These are phyloP conservation scores for Coemansia sp. DNA, from an alignment of 192 early-diverging fungal species.

Conservation along the genomic window DNA sequence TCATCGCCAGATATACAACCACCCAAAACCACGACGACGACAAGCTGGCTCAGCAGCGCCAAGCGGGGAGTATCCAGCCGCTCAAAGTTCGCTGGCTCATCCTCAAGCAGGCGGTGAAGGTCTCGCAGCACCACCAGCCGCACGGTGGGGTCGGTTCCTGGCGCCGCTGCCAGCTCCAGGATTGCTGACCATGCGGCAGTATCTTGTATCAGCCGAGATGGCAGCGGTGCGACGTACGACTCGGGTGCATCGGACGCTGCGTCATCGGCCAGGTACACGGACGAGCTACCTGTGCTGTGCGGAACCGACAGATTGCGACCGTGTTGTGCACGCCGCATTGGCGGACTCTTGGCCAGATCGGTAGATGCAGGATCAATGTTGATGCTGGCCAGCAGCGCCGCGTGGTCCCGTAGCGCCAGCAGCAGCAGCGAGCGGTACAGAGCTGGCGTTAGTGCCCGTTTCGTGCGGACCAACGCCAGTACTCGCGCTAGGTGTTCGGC, in stretches of 20 bases:
- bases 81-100: constrained; percentile 36
- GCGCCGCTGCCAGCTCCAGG: constrained; percentile 24
- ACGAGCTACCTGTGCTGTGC: not conserved
- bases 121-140: constrained; percentile 17
- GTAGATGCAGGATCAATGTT: constrained; percentile 14
- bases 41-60: constrained; percentile 14
- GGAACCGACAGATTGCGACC: constrained; percentile 27
- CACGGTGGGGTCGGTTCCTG: constrained; percentile 19
- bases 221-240: constrained; percentile 28
- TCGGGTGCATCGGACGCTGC: not conserved
- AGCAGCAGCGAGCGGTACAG: constrained; percentile 30
- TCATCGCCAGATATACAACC: constrained; percentile 17
- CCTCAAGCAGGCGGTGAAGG: constrained; percentile 13
- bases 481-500: constrained; percentile 12
- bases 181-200: constrained; percentile 15
- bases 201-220: constrained; percentile 20
- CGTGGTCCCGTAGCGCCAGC: constrained; percentile 28
- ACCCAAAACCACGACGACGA: constrained; percentile 11
- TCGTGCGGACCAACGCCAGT: constrained; percentile 32
- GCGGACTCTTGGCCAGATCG: not conserved
- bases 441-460: constrained; percentile 29
- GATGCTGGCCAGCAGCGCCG: constrained; percentile 31
- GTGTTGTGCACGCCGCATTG: constrained; percentile 5
- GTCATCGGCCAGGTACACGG: constrained; percentile 2
- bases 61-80: not conserved